Evolutionary conservation across 768 basidiomycete species (phyloP).

Genomic region (Postia placenta): DNA sequence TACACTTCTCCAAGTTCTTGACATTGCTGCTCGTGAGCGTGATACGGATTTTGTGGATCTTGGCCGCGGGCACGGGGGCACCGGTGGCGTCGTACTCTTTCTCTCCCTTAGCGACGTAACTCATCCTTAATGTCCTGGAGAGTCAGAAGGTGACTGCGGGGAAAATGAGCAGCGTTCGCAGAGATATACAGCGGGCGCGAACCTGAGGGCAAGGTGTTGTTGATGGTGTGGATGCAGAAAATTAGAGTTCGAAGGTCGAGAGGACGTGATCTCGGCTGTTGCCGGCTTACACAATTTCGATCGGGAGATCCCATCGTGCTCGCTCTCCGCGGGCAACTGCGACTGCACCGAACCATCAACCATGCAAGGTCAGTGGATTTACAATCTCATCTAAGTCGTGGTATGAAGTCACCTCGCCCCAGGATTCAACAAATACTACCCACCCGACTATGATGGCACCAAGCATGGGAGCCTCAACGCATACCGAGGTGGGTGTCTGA

Average conservation of each 20-base stretch:
- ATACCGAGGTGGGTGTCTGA: slow-evolving; percentile 46
- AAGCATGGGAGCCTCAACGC: slow-evolving; percentile 70
- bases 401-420: not conserved
- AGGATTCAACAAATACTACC: slow-evolving; percentile 80
- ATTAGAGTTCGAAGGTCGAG: too few species aligned
- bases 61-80: slow-evolving; percentile 76
- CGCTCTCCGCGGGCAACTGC: not conserved
- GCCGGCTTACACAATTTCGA: too few species aligned
- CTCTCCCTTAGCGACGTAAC: slow-evolving; percentile 98
- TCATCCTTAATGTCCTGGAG: slow-evolving; percentile 57
- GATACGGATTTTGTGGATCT: slow-evolving; percentile 99
- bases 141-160: slow-evolving; percentile 79
- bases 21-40: slow-evolving; percentile 98
- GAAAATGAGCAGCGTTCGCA: not conserved
- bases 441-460: slow-evolving; percentile 67
- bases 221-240: too few species aligned
- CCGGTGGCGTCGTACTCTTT: slow-evolving; percentile 97
- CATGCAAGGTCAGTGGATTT: slow-evolving; percentile 36
- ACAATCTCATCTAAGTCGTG: too few species aligned
- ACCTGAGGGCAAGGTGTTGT: too few species aligned
- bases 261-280: too few species aligned
- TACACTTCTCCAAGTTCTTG: slow-evolving; percentile 98
- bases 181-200: not conserved
- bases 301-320: too few species aligned
- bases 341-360: slow-evolving; percentile 5